phyloP scores from a whole-genome alignment of 495 filamentous ascomycete species.

The Penicillium desertorum region DNA sequence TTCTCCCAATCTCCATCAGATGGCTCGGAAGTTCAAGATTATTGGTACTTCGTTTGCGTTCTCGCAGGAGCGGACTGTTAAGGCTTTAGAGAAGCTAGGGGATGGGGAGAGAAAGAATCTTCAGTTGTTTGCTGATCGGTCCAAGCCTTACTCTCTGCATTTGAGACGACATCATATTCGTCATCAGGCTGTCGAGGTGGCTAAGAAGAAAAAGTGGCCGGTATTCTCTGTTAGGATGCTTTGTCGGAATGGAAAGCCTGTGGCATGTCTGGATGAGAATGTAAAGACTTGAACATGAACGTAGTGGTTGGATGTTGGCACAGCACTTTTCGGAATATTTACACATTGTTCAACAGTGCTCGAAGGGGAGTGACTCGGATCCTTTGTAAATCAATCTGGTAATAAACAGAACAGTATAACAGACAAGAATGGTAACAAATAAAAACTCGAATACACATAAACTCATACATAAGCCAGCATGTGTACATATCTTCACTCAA shows the following conservation, averaged over 20 bases:
- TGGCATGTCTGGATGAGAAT: slow-evolving; percentile 3
- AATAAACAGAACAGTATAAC: too few relatives aligned
- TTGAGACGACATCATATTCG: slow-evolving; percentile 28
- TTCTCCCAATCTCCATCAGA: slow-evolving; percentile 28
- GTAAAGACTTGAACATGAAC: background rate
- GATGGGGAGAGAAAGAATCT: slow-evolving; percentile 11
- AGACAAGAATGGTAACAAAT: too few relatives aligned
- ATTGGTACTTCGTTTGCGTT: slow-evolving; percentile 35
- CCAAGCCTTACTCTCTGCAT: slow-evolving; percentile 23
- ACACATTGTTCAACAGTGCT: too few relatives aligned
- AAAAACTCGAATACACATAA: too few relatives aligned
- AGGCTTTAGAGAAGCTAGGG: slow-evolving; percentile 12
- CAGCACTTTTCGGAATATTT: too few relatives aligned
- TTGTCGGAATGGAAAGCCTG: slow-evolving; percentile 24
- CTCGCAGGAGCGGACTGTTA: slow-evolving; percentile 23
- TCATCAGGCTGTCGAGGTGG: slow-evolving; percentile 20
- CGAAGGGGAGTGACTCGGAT: too few relatives aligned
- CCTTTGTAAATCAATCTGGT: too few relatives aligned
- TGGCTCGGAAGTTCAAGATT: slow-evolving; percentile 27
- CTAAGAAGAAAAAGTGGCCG: slow-evolving; percentile 22
- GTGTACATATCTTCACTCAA: too few relatives aligned
- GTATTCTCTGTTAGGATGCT: slow-evolving; percentile 17
- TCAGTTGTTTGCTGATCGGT: slow-evolving; percentile 29
- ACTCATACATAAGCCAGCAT: too few relatives aligned
- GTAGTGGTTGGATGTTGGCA: too few relatives aligned